Conservation (phyloP, 495 filamentous ascomycete species). For the Chaetomium tenue region DNA sequence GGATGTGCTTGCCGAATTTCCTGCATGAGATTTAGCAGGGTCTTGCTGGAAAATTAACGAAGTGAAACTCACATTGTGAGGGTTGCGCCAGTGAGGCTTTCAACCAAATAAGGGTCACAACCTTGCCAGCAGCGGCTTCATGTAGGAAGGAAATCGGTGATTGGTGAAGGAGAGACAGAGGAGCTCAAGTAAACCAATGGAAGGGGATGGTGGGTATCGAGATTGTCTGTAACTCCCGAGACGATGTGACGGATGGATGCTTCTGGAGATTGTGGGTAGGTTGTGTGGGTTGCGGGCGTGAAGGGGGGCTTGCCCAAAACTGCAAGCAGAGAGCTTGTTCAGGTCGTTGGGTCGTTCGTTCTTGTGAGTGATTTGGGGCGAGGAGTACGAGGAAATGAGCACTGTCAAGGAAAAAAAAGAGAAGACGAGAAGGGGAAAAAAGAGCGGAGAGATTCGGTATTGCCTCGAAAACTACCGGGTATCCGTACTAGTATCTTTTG, state of each 20-base stretch:
- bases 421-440: not conserved
- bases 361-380: not conserved
- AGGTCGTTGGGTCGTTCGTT: not conserved
- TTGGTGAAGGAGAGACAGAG: slow-evolving; percentile 5
- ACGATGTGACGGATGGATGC: slow-evolving; percentile 4
- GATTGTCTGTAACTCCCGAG: not conserved
- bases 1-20: slow-evolving; percentile 99
- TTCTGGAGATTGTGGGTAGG: not conserved
- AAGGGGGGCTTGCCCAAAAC: not conserved
- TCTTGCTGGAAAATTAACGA: too few relatives aligned
- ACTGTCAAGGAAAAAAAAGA: not conserved
- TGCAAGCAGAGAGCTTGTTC: not conserved
- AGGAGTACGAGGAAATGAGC: not conserved
- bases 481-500: not conserved
- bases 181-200: slow-evolving; percentile 1
- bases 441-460: too few relatives aligned
- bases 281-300: not conserved
- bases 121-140: slow-evolving; percentile 8
- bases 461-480: not conserved
- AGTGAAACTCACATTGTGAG: slow-evolving; percentile 18
- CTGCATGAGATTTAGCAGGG: slow-evolving; percentile 44
- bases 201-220: slow-evolving; percentile 4
- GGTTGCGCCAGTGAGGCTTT: slow-evolving; percentile 10
- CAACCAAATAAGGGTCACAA: slow-evolving; percentile 7
- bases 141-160: slow-evolving; percentile 12